phyloP scores from a whole-genome alignment of 768 basidiomycete species.

The Auricularia auricula-judae region DNA sequence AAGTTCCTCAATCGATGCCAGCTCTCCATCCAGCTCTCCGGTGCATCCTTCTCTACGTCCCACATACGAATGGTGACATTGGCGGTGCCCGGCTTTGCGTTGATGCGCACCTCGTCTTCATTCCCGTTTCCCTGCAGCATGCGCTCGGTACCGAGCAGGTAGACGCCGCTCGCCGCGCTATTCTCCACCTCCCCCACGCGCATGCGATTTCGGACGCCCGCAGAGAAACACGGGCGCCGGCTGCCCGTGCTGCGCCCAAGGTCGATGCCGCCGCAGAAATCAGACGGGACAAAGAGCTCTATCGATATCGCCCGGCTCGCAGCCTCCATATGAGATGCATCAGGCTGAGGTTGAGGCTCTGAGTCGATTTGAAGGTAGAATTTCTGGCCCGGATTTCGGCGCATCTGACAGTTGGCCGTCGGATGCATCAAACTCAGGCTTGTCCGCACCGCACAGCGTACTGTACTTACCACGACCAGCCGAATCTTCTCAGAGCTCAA shows the following conservation, averaged over 20 bases:
- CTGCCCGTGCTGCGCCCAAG: not conserved
- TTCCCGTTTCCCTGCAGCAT: not conserved
- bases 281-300: not conserved
- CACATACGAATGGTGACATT: not conserved
- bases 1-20: too few species aligned
- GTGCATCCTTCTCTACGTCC: not conserved
- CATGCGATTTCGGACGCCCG: not conserved
- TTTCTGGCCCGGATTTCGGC: not conserved
- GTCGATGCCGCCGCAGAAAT: not conserved
- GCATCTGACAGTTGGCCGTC: not conserved
- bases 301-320: not conserved
- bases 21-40: not conserved
- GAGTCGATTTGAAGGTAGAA: not conserved
- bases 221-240: not conserved
- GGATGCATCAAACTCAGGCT: too few species aligned
- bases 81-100: not conserved
- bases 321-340: too few species aligned
- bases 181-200: conserved; percentile 42
- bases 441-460: not conserved
- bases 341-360: not conserved
- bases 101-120: not conserved
- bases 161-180: conserved; percentile 51
- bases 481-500: not conserved
- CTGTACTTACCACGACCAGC: not conserved
- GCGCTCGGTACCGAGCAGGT: conserved; percentile 10